Evolutionary conservation across 345 rosid species (phyloP).

Genomic region (Hibiscus syriacus): DNA sequence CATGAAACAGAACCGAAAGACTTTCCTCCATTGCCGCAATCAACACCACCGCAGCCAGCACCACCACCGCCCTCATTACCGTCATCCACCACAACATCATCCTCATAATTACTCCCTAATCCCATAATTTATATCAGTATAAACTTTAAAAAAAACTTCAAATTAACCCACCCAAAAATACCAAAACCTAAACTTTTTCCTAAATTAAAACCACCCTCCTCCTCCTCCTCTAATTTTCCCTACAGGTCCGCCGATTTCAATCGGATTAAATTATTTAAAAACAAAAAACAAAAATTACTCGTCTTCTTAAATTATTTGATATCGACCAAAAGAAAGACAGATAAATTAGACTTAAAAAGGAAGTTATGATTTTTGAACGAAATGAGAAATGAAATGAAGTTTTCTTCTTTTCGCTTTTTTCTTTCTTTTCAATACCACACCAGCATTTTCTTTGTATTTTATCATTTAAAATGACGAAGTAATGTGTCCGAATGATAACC

Average conservation of each 20-base stretch:
- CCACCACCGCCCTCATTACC: constrained; percentile 40
- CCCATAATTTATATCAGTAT: constrained; percentile 47
- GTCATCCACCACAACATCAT: constrained; percentile 37
- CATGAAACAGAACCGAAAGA: constrained; percentile 58
- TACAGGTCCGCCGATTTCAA: constrained; percentile 5
- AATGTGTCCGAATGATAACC: constrained; percentile 35
- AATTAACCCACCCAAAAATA: constrained; percentile 2
- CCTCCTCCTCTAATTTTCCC: not conserved
- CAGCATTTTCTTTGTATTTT: constrained; percentile 22
- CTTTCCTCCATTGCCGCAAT: constrained; percentile 33
- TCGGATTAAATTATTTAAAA: not conserved
- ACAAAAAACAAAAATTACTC: not conserved
- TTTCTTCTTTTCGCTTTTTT: not conserved
- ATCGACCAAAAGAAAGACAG: not conserved
- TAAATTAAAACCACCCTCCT: constrained; percentile 4
- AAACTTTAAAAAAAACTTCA: not conserved
- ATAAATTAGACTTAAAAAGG: not conserved
- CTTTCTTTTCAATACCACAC: not conserved
- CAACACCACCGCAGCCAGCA: constrained; percentile 20
- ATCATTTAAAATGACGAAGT: constrained; percentile 21
- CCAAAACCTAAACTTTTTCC: constrained; percentile 18
- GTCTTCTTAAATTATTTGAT: not conserved
- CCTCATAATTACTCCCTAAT: constrained; percentile 47
- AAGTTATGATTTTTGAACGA: not conserved
- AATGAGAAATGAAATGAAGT: constrained; percentile 16